Base-by-base conservation (phyloP, 129 eudicot species). In the Artemisia annua region DNA sequence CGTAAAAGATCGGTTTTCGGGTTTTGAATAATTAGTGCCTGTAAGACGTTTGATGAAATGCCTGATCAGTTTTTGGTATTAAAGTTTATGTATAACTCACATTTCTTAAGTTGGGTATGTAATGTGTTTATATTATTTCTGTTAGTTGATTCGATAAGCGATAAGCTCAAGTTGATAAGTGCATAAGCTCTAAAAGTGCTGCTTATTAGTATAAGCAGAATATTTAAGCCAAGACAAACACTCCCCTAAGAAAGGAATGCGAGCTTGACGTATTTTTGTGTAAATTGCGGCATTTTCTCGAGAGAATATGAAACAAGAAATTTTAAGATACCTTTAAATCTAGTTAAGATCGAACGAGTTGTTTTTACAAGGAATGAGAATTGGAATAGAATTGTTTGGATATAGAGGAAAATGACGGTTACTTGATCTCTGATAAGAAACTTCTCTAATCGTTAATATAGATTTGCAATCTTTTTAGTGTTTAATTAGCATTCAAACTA, bases 1-100 rank as follows among this genome's bases (percentile, higher is more conserved):
- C 32, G 8, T 14, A 69, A 53, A 39, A 5, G 13, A 53, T 54
- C 12, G 17, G 12, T 69, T 48, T 22, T 11, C 35, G 58, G 68
- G 56, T n/a, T 46, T 60, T 44, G 19, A 12, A 24, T 60, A 9
- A 3, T 60, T 62, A 14, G 44, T 62, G 61, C 17, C 11, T 46
- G 39, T 56, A 61, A 62, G 72, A 49, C 70, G 81, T 70, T 78
- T 39, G 82, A 78, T 71, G 35, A 78, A 78, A 52, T 70, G 77
- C 81, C 59, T 63, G 13, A 22, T 53, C 46, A 66, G 48, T 44
- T 5, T 11, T 74, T 1, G 35, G 1, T 63, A 48, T 61, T 39
- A 39, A 28, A 28, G 32, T 28, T 28, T 30, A 0, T 30, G n/a
- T n/a, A n/a, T n/a, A n/a, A n/a, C n/a, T n/a, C n/a, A n/a, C n/a